Evolutionary conservation across 768 basidiomycete genomes (phyloP).

Genomic region (Leccinum disarticulatum): DNA sequence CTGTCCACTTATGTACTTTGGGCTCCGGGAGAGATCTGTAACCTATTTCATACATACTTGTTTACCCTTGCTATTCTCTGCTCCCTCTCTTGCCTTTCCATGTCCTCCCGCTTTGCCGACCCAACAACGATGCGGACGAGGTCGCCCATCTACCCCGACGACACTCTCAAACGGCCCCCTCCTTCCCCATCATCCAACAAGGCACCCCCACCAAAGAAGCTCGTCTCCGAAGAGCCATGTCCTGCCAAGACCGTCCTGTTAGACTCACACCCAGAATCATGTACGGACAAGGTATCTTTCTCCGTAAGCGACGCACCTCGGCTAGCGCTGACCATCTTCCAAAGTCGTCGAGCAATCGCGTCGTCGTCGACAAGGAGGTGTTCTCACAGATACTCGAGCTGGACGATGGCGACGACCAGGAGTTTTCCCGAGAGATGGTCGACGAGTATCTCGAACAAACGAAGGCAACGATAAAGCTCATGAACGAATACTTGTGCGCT

Average conservation of each 20-base stretch:
- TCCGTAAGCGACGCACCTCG: background rate
- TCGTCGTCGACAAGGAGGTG: constrained; percentile 72
- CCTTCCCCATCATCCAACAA: constrained; percentile 37
- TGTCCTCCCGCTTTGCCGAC: constrained; percentile 32
- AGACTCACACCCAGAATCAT: constrained; percentile 21
- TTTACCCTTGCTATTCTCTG: constrained; percentile 12
- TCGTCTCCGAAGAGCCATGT: constrained; percentile 28
- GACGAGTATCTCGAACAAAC: constrained; percentile 83
- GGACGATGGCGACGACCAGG: constrained; percentile 76
- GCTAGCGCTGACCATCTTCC: constrained; percentile 9
- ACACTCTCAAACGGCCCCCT: constrained; percentile 28
- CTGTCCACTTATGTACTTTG: constrained; percentile 32
- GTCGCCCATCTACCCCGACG: constrained; percentile 31
- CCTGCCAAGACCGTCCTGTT: constrained; percentile 6
- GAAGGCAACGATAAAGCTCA: constrained; percentile 66
- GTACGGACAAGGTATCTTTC: constrained; percentile 29
- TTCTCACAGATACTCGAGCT: constrained; percentile 89
- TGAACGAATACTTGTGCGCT: constrained; percentile 80
- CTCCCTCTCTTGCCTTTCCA: constrained; percentile 6
- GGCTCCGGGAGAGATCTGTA: constrained; percentile 25
- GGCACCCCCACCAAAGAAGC: constrained; percentile 30
- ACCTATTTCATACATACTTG: constrained; percentile 25
- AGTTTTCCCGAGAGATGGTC: constrained; percentile 81
- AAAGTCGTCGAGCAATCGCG: constrained; percentile 18
- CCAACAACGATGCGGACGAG: constrained; percentile 29